Percentiles rank a stretch among this genome's conserved stretches.
Conservation (phyloP, 305 asterid species). For the Petunia hybrid region DNA sequence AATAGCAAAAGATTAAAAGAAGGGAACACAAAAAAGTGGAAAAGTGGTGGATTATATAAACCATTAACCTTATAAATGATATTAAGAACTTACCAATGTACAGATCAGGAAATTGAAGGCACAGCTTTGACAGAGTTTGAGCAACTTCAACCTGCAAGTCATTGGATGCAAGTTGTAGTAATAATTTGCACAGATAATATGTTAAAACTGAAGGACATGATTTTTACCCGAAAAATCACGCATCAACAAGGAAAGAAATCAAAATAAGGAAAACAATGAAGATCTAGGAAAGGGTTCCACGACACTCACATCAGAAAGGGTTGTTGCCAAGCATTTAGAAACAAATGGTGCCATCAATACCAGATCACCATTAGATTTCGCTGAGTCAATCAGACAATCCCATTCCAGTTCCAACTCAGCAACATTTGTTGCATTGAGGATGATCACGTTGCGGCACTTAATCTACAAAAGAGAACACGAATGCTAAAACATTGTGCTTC, state of each 20-base stretch:
- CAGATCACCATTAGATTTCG: constrained; percentile 51
- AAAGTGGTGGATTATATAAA: not conserved
- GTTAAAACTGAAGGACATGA: fast-evolving
- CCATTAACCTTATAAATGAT: not conserved
- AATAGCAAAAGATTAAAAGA: not conserved
- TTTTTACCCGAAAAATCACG: not conserved
- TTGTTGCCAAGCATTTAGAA: constrained; percentile 60
- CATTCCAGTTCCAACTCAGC: constrained; percentile 76
- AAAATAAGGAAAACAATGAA: not conserved
- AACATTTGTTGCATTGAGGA: constrained; percentile 73
- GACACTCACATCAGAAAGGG: constrained; percentile 59
- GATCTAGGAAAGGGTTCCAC: constrained; percentile 3
- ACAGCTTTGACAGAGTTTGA: constrained; percentile 70
- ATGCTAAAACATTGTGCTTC: not conserved
- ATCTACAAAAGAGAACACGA: constrained; percentile 52
- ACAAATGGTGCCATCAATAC: constrained; percentile 57
- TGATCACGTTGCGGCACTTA: constrained; percentile 79
- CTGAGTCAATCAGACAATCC: constrained; percentile 70
- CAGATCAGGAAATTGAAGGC: constrained; percentile 71
- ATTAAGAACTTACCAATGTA: constrained; percentile 55
- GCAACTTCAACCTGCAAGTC: constrained; percentile 73
- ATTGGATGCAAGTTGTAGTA: not conserved
- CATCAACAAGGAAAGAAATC: not conserved
- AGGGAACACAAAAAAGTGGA: not conserved
- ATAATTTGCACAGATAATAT: not conserved